phyloP scores from a whole-genome alignment of 1,284 basidiomycete genomes.

The Xerocomus nothofagi region DNA sequence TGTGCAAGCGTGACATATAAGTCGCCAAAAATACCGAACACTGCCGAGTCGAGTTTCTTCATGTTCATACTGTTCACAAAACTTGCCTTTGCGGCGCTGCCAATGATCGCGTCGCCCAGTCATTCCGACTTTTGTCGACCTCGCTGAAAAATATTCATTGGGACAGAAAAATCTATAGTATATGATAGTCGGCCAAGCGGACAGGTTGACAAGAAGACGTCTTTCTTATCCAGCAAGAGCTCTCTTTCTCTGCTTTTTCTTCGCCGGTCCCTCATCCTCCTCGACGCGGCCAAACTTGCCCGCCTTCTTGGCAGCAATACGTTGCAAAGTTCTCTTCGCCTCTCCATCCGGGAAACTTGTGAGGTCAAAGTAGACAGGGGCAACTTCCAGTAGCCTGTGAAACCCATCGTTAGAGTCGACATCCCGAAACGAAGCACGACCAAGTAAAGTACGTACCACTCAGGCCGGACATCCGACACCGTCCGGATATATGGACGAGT shows the following conservation, averaged over 20 bases:
- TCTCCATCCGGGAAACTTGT: slow-evolving; percentile 67
- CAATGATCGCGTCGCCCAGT: no score
- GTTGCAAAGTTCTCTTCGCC: slow-evolving; percentile 65
- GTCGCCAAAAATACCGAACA: no score
- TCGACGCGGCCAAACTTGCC: slow-evolving; percentile 35
- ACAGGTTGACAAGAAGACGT: neutral
- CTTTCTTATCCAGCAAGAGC: neutral
- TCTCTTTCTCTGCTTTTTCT: slow-evolving; percentile 33
- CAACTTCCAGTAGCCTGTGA: slow-evolving; percentile 80
- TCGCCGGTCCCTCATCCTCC: slow-evolving; percentile 18
- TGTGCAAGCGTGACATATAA: no score
- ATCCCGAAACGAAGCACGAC: neutral
- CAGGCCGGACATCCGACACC: slow-evolving; percentile 84
- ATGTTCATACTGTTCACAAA: no score
- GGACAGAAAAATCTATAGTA: neutral
- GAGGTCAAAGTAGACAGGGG: slow-evolving; percentile 80
- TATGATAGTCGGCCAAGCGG: neutral
- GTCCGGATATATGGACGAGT: slow-evolving; percentile 89
- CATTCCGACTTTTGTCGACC: neutral
- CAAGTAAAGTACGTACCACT: slow-evolving; percentile 63
- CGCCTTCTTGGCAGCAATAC: slow-evolving; percentile 44
- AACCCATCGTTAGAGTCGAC: neutral
- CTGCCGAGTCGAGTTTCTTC: no score
- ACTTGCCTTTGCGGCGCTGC: no score
- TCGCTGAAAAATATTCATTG: neutral